Conservation (phyloP, 2,329 filamentous ascomycete genomes). For the Aspergillus pseudotamarii region DNA sequence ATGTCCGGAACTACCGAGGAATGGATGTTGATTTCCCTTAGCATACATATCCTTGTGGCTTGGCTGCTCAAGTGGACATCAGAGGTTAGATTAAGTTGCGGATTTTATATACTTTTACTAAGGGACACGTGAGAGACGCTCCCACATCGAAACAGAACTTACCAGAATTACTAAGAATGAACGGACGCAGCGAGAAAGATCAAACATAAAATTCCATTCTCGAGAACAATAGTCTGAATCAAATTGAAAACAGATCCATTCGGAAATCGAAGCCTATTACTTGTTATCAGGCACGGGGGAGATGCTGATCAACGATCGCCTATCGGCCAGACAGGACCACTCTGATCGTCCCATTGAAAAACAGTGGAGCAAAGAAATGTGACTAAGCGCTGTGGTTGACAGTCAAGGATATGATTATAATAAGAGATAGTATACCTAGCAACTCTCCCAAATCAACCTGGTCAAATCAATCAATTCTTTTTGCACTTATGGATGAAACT, state of each 20-base stretch:
- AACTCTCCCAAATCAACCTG: neutral
- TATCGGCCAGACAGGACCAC: constrained; percentile 7
- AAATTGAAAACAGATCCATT: neutral
- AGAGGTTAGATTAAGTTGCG: neutral
- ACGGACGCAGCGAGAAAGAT: neutral
- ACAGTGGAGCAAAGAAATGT: constrained; percentile 1
- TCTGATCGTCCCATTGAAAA: constrained; percentile 9
- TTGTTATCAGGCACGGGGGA: neutral
- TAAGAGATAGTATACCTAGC: neutral
- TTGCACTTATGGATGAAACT: neutral
- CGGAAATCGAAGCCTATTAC: constrained; percentile 10
- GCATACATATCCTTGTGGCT: neutral
- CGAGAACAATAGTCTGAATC: neutral
- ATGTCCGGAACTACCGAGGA: neutral
- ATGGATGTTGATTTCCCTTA: neutral
- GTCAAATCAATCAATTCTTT: neutral
- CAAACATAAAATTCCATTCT: neutral
- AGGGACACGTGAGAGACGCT: neutral
- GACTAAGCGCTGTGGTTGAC: constrained; percentile 11
- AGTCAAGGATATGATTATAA: neutral
- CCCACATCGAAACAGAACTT: neutral
- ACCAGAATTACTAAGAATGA: neutral
- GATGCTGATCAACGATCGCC: constrained; percentile 14
- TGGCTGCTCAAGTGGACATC: neutral
- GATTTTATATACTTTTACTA: neutral